Evolutionary conservation across 495 filamentous ascomycete species (phyloP).

Genomic region (Penicillium subrubescens): DNA sequence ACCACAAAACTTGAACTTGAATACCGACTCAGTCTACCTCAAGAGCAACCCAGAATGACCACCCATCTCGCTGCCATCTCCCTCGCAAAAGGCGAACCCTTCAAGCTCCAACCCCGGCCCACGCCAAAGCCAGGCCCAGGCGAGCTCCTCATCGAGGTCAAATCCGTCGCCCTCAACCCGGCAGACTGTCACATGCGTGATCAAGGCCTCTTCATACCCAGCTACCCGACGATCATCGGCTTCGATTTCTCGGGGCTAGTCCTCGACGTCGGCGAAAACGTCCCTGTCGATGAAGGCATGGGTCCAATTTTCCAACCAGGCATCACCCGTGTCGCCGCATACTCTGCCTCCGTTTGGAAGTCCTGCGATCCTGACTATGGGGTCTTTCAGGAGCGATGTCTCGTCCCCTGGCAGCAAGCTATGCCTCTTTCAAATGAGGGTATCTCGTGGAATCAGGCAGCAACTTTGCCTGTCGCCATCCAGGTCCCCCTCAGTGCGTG

Average conservation of each 20-base stretch:
- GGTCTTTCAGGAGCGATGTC: slow-evolving; percentile 45
- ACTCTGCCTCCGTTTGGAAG: slow-evolving; percentile 40
- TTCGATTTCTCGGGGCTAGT: slow-evolving; percentile 51
- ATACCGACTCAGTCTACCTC: slow-evolving; percentile 10
- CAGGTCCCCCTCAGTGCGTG: slow-evolving; percentile 34
- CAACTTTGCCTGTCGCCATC: slow-evolving; percentile 46
- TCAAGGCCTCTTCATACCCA: slow-evolving; percentile 40
- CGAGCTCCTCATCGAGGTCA: slow-evolving; percentile 52
- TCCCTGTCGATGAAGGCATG: slow-evolving; percentile 25
- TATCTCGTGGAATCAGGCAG: slow-evolving; percentile 47
- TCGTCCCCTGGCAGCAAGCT: slow-evolving; percentile 42
- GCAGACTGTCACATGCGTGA: slow-evolving; percentile 43
- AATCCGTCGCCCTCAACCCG: slow-evolving; percentile 54
- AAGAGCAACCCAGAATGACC: slow-evolving; percentile 28
- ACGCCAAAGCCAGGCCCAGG: slow-evolving; percentile 48
- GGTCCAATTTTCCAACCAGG: slow-evolving; percentile 34
- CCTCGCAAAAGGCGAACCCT: slow-evolving; percentile 33
- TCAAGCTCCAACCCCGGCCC: slow-evolving; percentile 35
- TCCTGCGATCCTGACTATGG: slow-evolving; percentile 46
- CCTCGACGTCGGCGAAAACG: slow-evolving; percentile 42
- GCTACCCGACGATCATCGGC: slow-evolving; percentile 49
- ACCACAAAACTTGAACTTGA: slow-evolving; percentile 7
- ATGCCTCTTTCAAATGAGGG: slow-evolving; percentile 38
- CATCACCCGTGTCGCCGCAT: slow-evolving; percentile 43
- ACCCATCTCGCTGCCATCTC: slow-evolving; percentile 47